phyloP scores from a whole-genome alignment of 2,329 filamentous ascomycete species.

The Capronia epimyces region DNA sequence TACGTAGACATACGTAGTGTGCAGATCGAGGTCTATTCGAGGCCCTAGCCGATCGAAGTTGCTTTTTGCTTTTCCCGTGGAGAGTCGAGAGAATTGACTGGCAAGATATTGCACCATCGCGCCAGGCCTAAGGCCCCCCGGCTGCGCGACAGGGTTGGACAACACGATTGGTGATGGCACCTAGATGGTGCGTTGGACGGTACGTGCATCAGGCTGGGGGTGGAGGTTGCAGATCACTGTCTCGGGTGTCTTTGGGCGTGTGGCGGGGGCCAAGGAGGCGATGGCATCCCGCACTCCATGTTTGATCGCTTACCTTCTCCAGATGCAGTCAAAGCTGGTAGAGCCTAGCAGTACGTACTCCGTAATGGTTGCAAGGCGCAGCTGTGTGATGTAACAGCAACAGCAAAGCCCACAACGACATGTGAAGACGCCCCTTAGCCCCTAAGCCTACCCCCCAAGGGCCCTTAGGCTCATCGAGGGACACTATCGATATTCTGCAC shows the following conservation, averaged over 20 bases:
- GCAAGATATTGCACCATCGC: slow-evolving; percentile 8
- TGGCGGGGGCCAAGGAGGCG: too few species aligned
- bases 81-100: neutral
- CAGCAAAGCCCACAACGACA: too few species aligned
- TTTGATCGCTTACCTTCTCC: neutral
- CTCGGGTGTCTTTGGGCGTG: too few species aligned
- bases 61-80: neutral
- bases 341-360: neutral
- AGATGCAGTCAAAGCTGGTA: neutral
- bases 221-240: neutral
- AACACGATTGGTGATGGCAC: neutral
- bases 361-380: too few species aligned
- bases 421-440: too few species aligned
- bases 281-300: too few species aligned
- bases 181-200: neutral
- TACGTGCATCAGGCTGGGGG: neutral
- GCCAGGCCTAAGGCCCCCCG: neutral
- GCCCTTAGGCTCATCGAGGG: too few species aligned
- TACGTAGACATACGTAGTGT: too few species aligned
- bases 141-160: neutral
- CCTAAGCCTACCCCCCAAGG: too few species aligned
- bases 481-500: too few species aligned
- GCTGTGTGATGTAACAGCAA: too few species aligned
- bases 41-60: neutral
- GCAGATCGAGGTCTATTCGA: too few species aligned